Percentiles rank a stretch among this genome's conserved stretches.
These are phyloP conservation scores for Capsella bursapastoris DNA, from an alignment of 345 rosid genomes.

Conservation along the genomic window DNA sequence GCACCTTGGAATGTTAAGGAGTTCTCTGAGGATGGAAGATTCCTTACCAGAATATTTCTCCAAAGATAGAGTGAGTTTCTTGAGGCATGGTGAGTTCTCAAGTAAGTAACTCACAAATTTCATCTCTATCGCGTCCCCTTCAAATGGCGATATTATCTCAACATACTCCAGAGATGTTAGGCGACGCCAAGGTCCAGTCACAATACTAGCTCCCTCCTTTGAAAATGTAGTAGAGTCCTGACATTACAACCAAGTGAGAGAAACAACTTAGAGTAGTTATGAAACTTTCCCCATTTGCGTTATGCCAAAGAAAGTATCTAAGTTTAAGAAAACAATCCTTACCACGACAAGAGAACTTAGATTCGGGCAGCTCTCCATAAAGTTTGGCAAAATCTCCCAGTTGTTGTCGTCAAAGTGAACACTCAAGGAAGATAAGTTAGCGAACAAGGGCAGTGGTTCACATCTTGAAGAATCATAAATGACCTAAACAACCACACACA, in stretches of 20 bases:
- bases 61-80: not conserved
- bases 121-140: not conserved
- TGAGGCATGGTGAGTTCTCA: not conserved
- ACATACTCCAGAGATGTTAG: not conserved
- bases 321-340: not conserved
- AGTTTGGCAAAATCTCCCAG: not conserved
- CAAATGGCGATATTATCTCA: not conserved
- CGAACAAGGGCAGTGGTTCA: not conserved
- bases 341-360: not conserved
- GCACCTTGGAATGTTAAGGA: not conserved
- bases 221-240: not conserved
- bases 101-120: not conserved
- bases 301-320: too few relatives aligned
- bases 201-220: not conserved
- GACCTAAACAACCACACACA: not conserved
- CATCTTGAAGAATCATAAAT: not conserved
- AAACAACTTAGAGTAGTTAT: too few relatives aligned
- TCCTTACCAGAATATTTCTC: not conserved
- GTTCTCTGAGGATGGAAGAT: not conserved
- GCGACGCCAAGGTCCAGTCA: not conserved
- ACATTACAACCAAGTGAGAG: not conserved
- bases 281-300: too few relatives aligned
- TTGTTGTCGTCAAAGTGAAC: not conserved
- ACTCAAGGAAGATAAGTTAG: not conserved
- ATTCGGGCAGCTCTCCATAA: not conserved